Percentiles rank a stretch among this genome's conserved stretches.
Evolutionary conservation across 495 filamentous ascomycete species (phyloP).

Genomic region (Aspergillus nidulans): DNA sequence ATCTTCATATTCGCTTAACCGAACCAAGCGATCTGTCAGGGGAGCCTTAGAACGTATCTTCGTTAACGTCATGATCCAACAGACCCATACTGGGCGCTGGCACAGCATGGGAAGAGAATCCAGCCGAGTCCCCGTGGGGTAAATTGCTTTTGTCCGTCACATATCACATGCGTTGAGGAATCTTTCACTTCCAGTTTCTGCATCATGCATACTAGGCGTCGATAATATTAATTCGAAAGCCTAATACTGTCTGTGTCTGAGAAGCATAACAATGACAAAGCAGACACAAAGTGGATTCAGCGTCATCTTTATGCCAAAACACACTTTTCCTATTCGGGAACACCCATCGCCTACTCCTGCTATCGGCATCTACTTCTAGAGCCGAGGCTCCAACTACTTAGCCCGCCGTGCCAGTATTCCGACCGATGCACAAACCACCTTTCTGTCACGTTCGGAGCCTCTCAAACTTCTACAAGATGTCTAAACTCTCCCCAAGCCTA

Average conservation of each 20-base stretch:
- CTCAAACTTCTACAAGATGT: constrained; percentile 42
- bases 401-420: background rate
- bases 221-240: background rate
- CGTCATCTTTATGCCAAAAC: background rate
- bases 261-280: background rate
- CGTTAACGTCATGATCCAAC: background rate
- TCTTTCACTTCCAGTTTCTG: background rate
- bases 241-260: background rate
- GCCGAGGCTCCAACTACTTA: constrained; percentile 10
- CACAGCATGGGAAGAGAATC: background rate
- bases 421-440: background rate
- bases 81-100: too few relatives aligned
- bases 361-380: constrained; percentile 8
- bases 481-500: constrained; percentile 60
- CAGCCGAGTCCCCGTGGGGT: background rate
- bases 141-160: background rate
- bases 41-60: background rate
- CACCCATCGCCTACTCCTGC: background rate
- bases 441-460: background rate
- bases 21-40: background rate
- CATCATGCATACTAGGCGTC: background rate
- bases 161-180: background rate
- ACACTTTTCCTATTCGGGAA: background rate
- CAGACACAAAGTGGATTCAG: background rate
- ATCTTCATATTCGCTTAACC: too few relatives aligned